Evolutionary conservation across 495 filamentous ascomycete genomes (phyloP).

Genomic region (Aspergillus carlsbadensis): DNA sequence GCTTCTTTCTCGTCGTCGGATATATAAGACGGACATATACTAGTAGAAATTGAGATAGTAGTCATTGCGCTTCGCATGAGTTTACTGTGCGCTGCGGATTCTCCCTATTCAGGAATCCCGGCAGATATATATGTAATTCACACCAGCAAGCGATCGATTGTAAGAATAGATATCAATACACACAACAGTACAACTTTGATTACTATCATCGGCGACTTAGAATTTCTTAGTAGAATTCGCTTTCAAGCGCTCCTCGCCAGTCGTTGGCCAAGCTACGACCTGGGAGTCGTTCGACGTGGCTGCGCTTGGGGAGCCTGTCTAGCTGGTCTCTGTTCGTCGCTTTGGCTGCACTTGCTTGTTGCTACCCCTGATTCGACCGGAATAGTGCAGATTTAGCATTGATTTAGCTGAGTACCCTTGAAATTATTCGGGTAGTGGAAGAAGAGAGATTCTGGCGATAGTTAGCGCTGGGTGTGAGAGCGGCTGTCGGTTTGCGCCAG

Average conservation of each 20-base stretch:
- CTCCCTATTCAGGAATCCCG: too few relatives aligned
- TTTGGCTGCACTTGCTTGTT: neutral
- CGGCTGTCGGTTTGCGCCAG: constrained; percentile 15
- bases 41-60: neutral
- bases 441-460: neutral
- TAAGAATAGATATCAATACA: neutral
- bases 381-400: neutral
- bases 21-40: neutral
- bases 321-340: constrained; percentile 3
- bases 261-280: constrained; percentile 22
- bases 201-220: neutral
- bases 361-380: constrained; percentile 1
- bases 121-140: too few relatives aligned
- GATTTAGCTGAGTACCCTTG: neutral
- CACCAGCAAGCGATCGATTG: too few relatives aligned
- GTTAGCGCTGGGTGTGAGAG: constrained; percentile 2
- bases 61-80: too few relatives aligned
- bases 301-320: constrained; percentile 23
- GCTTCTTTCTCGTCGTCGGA: neutral
- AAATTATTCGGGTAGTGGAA: neutral
- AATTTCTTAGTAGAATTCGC: constrained; percentile 10
- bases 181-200: constrained; percentile 8
- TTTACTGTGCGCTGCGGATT: too few relatives aligned
- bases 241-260: constrained; percentile 4
- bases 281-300: constrained; percentile 31